Evolutionary conservation across 371 early-diverging fungal genomes (phyloP).

Genomic region (Rhizopus sp.): DNA sequence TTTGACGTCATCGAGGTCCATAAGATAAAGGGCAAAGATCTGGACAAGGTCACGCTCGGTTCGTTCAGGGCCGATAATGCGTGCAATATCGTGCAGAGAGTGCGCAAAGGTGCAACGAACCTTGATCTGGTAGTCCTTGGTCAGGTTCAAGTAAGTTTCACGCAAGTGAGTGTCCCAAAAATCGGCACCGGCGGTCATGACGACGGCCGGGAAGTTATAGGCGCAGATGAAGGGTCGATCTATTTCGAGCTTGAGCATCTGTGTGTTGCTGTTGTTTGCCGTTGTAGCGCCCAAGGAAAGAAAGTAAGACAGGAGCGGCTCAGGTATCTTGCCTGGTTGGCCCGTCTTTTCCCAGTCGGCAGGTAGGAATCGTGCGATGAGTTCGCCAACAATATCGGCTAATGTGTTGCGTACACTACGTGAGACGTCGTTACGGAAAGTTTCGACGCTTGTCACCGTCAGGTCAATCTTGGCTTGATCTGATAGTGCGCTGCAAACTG

Average conservation of each 20-base stretch:
- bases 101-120: constrained; percentile 62
- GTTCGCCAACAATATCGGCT: constrained; percentile 61
- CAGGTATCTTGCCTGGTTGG: constrained; percentile 43
- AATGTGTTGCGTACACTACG: constrained; percentile 61
- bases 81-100: constrained; percentile 62
- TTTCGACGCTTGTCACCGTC: constrained; percentile 49
- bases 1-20: constrained; percentile 63
- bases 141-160: constrained; percentile 51
- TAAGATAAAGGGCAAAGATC: constrained; percentile 61
- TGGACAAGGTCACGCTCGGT: constrained; percentile 63
- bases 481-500: constrained; percentile 49
- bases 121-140: constrained; percentile 60
- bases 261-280: constrained; percentile 23
- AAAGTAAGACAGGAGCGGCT: constrained; percentile 44
- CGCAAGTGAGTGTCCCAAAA: constrained; percentile 57
- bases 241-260: constrained; percentile 49
- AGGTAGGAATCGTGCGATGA: constrained; percentile 58
- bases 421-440: constrained; percentile 57
- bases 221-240: constrained; percentile 64
- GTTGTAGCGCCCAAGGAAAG: constrained; percentile 40
- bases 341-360: constrained; percentile 48
- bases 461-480: constrained; percentile 38
- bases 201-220: constrained; percentile 65
- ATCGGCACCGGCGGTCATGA: constrained; percentile 58
- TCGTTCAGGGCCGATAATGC: constrained; percentile 59